phyloP scores from a whole-genome alignment of 2,329 filamentous ascomycete species.

The Aspergillus ochraceus region DNA sequence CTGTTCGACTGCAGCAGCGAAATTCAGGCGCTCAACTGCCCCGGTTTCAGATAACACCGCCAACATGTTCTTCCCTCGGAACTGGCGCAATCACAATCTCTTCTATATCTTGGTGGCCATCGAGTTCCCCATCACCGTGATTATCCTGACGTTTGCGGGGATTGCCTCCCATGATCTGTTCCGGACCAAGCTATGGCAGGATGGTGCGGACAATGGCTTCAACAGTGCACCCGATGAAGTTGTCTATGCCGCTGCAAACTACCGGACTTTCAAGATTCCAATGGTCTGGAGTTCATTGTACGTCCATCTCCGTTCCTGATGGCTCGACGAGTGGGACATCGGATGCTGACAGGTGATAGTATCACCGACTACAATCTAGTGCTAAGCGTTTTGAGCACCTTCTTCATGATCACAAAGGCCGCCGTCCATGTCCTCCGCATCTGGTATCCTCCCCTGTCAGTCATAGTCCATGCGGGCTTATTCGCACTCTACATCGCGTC shows the following conservation, averaged over 20 bases:
- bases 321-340: not conserved
- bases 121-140: conserved; percentile 59
- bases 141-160: conserved; percentile 59
- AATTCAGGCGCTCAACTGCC: not conserved
- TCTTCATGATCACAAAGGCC: conserved; percentile 60
- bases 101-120: conserved; percentile 54
- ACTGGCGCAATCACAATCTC: conserved; percentile 55
- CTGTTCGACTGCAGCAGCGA: conserved; percentile 2
- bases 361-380: conserved; percentile 63
- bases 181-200: conserved; percentile 61
- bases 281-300: conserved; percentile 63
- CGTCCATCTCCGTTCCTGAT: conserved; percentile 20
- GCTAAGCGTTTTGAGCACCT: conserved; percentile 60
- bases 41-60: conserved; percentile 5
- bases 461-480: conserved; percentile 53
- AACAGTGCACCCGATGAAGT: conserved; percentile 60
- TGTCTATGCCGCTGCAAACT: conserved; percentile 61
- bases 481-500: conserved; percentile 56
- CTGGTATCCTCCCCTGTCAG: conserved; percentile 57
- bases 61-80: conserved; percentile 51
- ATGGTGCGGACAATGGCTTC: conserved; percentile 62
- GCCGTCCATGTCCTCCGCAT: conserved; percentile 58
- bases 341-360: conserved; percentile 39
- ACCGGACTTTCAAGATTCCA: conserved; percentile 54
- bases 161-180: conserved; percentile 64